phyloP scores from a whole-genome alignment of 2,329 filamentous ascomycete species.

The Aureobasidium leucospermi region DNA sequence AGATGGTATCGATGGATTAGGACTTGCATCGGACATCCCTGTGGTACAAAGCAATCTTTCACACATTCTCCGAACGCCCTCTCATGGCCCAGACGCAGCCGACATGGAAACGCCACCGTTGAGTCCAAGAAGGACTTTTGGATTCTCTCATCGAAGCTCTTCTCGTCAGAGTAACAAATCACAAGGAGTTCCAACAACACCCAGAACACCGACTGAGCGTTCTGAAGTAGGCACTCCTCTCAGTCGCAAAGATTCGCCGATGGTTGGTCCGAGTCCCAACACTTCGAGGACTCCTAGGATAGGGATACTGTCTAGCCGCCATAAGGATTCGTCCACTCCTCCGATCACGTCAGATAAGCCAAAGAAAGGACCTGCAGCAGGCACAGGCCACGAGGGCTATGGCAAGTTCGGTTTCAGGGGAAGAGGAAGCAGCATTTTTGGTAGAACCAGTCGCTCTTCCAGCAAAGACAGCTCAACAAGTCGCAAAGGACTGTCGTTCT shows the following conservation, averaged over 20 bases:
- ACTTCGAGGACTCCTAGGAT: not conserved
- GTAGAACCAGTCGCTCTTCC: constrained; percentile 40
- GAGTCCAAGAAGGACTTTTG: constrained; percentile 33
- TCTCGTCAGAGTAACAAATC: constrained; percentile 20
- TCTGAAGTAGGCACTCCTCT: constrained; percentile 16
- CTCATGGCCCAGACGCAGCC: constrained; percentile 35
- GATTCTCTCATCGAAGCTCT: constrained; percentile 25
- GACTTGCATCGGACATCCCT: constrained; percentile 42
- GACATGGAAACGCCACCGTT: constrained; percentile 20
- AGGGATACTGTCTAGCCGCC: not conserved
- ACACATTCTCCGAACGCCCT: constrained; percentile 45
- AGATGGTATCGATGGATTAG: constrained; percentile 38
- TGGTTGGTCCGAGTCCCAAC: not conserved
- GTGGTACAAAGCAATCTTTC: constrained; percentile 50
- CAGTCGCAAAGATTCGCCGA: constrained; percentile 1
- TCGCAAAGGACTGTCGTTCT: constrained; percentile 28
- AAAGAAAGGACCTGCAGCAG: constrained; percentile 75
- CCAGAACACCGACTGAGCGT: not conserved
- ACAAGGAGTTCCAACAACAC: not conserved
- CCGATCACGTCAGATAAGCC: constrained; percentile 38
- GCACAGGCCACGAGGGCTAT: constrained; percentile 90
- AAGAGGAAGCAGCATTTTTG: constrained; percentile 55
- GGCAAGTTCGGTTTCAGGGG: constrained; percentile 59
- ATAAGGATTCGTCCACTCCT: not conserved
- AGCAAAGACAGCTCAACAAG: constrained; percentile 36